Conservation (phyloP, 805 yeast species). For the Candida boidinii region DNA sequence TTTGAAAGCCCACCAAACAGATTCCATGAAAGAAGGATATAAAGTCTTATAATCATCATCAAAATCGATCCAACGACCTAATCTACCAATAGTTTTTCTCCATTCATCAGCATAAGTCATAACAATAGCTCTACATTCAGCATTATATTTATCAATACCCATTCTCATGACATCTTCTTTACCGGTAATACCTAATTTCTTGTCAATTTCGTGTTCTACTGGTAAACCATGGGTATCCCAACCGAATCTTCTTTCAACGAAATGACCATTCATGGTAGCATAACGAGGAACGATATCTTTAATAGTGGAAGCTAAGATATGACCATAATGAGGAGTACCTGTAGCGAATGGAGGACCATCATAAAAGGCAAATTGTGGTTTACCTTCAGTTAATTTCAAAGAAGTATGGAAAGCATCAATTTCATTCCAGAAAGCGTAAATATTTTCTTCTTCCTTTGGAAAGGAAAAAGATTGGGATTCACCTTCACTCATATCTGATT, state of each 20-base stretch:
- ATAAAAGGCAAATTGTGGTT: constrained; percentile 84
- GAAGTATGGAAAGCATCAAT: constrained; percentile 91
- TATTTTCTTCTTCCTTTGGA: constrained; percentile 83
- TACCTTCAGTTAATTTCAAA: constrained; percentile 72
- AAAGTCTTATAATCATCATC: constrained; percentile 97
- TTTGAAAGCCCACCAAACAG: constrained; percentile 98
- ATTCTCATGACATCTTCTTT: constrained; percentile 89
- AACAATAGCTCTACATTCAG: constrained; percentile 92
- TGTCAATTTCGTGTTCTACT: constrained; percentile 97
- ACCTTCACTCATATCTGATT: constrained; percentile 25
- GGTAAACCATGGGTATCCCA: constrained; percentile 99
- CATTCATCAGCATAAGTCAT: constrained; percentile 96
- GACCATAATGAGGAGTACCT: constrained; percentile 99
- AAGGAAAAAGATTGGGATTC: constrained; percentile 47
- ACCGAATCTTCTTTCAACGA: constrained; percentile 95
- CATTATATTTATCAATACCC: constrained; percentile 93
- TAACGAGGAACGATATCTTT: constrained; percentile 97
- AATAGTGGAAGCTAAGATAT: constrained; percentile 91
- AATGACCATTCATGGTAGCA: constrained; percentile 95
- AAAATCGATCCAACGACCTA: constrained; percentile 99
- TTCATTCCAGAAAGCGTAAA: constrained; percentile 77
- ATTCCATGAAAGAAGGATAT: constrained; percentile 95
- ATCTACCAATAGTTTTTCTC: constrained; percentile 86
- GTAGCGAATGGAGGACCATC: constrained; percentile 99
- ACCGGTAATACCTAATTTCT: constrained; percentile 86